These are phyloP conservation scores for Leccinum fuscescens DNA, from an alignment of 1,284 basidiomycete species.

Conservation along the genomic window DNA sequence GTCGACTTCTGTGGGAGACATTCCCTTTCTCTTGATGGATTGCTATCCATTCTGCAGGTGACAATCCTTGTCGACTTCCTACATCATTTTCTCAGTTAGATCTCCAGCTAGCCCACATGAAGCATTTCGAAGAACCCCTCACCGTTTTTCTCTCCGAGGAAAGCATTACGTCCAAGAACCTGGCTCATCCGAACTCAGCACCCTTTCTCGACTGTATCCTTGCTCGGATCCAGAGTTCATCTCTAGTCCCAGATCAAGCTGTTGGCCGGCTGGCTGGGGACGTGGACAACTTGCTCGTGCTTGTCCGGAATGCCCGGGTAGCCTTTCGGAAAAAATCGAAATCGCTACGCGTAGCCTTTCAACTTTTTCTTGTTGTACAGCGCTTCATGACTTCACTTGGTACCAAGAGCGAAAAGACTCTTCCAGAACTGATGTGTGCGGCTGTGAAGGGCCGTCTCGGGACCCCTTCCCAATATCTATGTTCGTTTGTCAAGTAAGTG, in stretches of 20 bases:
- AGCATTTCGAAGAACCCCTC: constrained; percentile 66
- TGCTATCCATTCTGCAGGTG: constrained; percentile 62
- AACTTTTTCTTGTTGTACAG: constrained; percentile 44
- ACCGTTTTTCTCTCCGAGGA: constrained; percentile 38
- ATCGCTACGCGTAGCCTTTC: constrained; percentile 47
- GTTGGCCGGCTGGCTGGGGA: constrained; percentile 20
- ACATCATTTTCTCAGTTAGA: constrained; percentile 3
- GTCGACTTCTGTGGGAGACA: constrained; percentile 55
- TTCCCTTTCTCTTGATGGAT: constrained; percentile 52
- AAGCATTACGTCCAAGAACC: constrained; percentile 16
- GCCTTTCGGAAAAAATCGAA: constrained; percentile 36
- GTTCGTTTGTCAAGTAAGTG: constrained; percentile 46
- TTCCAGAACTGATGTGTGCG: constrained; percentile 35
- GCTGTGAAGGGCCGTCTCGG: constrained; percentile 43
- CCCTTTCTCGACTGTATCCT: constrained; percentile 44
- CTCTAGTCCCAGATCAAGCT: constrained; percentile 10
- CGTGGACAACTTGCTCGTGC: constrained; percentile 32
- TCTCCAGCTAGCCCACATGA: constrained; percentile 56
- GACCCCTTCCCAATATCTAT: constrained; percentile 44
- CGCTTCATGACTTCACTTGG: constrained; percentile 42
- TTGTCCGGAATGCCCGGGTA: constrained; percentile 40
- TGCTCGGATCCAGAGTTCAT: constrained; percentile 34
- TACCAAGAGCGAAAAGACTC: constrained; percentile 34
- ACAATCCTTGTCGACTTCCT: constrained; percentile 1
- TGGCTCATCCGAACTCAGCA: constrained; percentile 24